Evolutionary conservation across 1,284 basidiomycete genomes (phyloP).

Genomic region (Malassezia vespertilionis): DNA sequence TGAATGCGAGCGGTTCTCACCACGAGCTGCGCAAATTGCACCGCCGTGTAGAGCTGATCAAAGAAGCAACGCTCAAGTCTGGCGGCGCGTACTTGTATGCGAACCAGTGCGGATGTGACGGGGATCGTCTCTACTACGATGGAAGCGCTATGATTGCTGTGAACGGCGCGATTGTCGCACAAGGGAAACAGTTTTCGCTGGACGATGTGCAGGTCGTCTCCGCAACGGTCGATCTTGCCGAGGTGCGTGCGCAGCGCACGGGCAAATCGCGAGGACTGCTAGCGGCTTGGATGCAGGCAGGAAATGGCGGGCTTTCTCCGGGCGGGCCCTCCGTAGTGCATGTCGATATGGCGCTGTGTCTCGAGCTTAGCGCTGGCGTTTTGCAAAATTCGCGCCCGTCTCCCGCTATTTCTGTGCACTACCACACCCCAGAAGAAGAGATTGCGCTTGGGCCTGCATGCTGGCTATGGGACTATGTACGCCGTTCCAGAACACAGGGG

Average conservation of each 20-base stretch:
- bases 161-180: conserved; percentile 82
- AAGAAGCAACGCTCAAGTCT: conserved; percentile 90
- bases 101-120: conserved; percentile 98
- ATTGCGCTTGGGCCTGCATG: conserved; percentile 97
- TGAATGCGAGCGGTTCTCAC: conserved; percentile 92
- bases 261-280: conserved; percentile 72
- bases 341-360: conserved; percentile 49
- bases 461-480: conserved; percentile 98
- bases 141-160: conserved; percentile 90
- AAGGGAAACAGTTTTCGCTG: conserved; percentile 90
- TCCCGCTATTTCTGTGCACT: conserved; percentile 9
- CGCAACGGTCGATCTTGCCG: conserved; percentile 88
- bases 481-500: conserved; percentile 82
- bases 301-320: not conserved
- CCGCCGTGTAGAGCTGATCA: conserved; percentile 82
- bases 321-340: conserved; percentile 57
- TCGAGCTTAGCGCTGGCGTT: conserved; percentile 23
- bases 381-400: not conserved
- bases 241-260: conserved; percentile 76
- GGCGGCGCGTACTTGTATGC: conserved; percentile 95
- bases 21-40: conserved; percentile 92
- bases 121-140: conserved; percentile 93
- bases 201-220: conserved; percentile 89
- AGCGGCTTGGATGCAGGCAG: conserved; percentile 53
- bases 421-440: conserved; percentile 69